A percentile compares a stretch with the other conserved stretches of the same genome.
Conservation (phyloP, 768 basidiomycete genomes). For the Lentinula raphanica region DNA sequence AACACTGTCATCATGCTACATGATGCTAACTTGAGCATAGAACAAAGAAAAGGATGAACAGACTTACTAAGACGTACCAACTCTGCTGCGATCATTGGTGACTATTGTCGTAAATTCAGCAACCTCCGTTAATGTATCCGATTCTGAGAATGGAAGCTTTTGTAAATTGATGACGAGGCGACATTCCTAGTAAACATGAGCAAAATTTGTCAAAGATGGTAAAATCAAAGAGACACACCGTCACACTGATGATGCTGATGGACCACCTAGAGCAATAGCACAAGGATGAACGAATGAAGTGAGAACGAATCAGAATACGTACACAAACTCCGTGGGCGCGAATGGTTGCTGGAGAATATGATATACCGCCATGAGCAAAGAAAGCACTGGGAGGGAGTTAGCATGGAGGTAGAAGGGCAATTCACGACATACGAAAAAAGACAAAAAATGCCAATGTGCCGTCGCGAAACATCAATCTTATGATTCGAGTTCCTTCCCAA, state of each 20-base stretch:
- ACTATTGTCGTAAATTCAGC: constrained; percentile 12
- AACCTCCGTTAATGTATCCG: not conserved
- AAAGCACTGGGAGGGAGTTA: constrained; percentile 4
- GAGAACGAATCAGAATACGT: not conserved
- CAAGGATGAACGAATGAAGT: not conserved
- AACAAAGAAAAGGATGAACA: not conserved
- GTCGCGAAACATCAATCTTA: constrained; percentile 10
- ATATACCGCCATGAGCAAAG: constrained; percentile 8
- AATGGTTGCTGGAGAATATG: constrained; percentile 3
- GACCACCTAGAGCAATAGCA: constrained; percentile 8
- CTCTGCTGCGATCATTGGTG: not conserved
- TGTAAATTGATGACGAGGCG: constrained; percentile 15
- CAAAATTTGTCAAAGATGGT: not conserved
- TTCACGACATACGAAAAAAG: constrained; percentile 4
- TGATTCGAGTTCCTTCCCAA: constrained; percentile 4
- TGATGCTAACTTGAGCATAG: not conserved
- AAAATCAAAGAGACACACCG: constrained; percentile 1
- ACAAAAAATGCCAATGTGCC: constrained; percentile 12
- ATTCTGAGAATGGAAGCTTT: constrained; percentile 3
- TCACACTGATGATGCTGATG: constrained; percentile 6
- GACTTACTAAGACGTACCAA: not conserved
- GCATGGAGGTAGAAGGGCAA: not conserved
- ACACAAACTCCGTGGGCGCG: constrained; percentile 9
- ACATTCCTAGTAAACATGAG: constrained; percentile 6
- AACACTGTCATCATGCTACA: not conserved